These are phyloP conservation scores for Amesomyces nigricolor DNA, from an alignment of 2,329 filamentous ascomycete species.

Conservation along the genomic window DNA sequence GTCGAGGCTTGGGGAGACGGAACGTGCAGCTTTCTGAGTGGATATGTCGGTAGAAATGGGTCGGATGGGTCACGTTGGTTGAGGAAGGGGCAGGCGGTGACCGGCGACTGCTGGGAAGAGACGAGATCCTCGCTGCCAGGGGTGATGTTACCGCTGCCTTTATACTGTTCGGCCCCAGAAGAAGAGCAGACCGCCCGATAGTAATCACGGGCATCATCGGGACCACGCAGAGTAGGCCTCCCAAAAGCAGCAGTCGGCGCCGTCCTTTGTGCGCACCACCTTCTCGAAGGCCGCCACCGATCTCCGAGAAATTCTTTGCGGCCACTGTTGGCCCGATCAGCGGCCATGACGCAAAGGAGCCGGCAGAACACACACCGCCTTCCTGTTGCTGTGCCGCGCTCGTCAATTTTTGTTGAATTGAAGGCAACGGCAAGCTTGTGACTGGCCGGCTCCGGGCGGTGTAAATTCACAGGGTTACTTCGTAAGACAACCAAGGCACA, in stretches of 20 bases:
- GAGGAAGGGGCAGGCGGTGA: constrained; percentile 17
- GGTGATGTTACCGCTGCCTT: constrained; percentile 4
- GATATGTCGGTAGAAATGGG: constrained; percentile 17
- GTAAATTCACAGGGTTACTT: no score
- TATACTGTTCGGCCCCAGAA: constrained; percentile 6
- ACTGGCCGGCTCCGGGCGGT: not conserved
- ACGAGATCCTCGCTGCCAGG: constrained; percentile 6
- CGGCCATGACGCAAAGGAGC: constrained; percentile 20
- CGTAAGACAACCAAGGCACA: no score
- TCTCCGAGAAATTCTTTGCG: constrained; percentile 5
- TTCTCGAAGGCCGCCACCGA: constrained; percentile 1
- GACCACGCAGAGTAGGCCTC: not conserved
- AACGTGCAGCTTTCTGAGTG: constrained; percentile 20
- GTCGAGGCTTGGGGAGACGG: constrained; percentile 10
- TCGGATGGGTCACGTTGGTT: constrained; percentile 20
- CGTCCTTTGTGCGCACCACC: constrained; percentile 6
- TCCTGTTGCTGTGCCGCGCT: not conserved
- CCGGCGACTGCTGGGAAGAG: constrained; percentile 13
- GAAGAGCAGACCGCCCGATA: not conserved
- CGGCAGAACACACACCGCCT: constrained; percentile 19
- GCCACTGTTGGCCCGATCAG: constrained; percentile 16
- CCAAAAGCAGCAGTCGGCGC: not conserved
- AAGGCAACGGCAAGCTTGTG: constrained; percentile 11
- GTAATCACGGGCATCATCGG: constrained; percentile 1
- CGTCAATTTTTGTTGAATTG: constrained; percentile 1